Conservation (phyloP, 2,329 filamentous ascomycete species). For the Hypoxylon sp. region DNA sequence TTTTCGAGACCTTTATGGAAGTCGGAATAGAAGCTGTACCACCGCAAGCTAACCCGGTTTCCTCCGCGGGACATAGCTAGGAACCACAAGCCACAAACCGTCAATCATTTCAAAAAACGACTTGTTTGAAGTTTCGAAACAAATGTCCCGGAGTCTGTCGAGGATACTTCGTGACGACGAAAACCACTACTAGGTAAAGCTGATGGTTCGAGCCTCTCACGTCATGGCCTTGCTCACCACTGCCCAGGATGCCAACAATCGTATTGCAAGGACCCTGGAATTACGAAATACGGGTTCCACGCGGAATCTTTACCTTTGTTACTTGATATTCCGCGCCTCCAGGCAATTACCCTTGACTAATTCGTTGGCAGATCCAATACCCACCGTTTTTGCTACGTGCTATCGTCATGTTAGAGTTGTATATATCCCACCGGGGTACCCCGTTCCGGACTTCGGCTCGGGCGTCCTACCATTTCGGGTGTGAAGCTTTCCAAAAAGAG, state of each 20-base stretch:
- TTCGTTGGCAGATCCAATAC: not conserved
- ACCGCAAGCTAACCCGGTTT: conserved; percentile 17
- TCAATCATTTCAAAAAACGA: conserved; percentile 5
- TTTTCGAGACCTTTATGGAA: conserved; percentile 1
- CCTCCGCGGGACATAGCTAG: conserved; percentile 6
- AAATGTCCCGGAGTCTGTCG: conserved; percentile 9
- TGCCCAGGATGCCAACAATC: conserved; percentile 9
- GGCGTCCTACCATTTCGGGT: conserved; percentile 27
- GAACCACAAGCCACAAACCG: not conserved
- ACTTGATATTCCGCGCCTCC: conserved; percentile 2
- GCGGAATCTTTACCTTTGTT: not conserved
- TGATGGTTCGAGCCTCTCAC: conserved; percentile 23
- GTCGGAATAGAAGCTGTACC: conserved; percentile 11
- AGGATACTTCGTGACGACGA: conserved; percentile 10
- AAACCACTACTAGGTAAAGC: not conserved
- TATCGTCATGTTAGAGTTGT: conserved; percentile 1
- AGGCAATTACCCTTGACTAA: not conserved
- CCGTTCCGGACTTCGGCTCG: conserved; percentile 33
- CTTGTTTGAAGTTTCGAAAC: conserved; percentile 19
- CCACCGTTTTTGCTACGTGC: not conserved
- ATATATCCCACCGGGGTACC: conserved; percentile 23
- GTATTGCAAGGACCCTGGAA: not conserved
- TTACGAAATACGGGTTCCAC: not conserved
- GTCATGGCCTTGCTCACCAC: conserved; percentile 14
- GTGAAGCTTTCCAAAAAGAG: conserved; percentile 27